Base-by-base conservation (phyloP, 352 stramenopile species). In the Thraustochytrium aureum region DNA sequence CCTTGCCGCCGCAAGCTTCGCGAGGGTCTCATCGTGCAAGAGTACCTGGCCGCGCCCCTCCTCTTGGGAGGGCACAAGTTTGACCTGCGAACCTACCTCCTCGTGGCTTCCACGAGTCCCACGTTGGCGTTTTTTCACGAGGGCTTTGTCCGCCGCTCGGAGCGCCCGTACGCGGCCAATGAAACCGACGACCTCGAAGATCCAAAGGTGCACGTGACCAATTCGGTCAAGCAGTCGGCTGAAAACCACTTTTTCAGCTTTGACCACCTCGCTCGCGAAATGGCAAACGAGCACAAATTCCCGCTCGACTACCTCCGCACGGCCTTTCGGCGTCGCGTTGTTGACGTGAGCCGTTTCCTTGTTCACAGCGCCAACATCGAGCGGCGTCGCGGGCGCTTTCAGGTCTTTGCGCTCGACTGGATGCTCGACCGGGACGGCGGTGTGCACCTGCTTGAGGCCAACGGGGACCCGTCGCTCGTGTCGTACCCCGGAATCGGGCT, bases 41-140 rank as follows among this genome's bases (percentile, higher is more conserved):
- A 67, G 0, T 82, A 61, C 1, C 17, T 82, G 14, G 10, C 14
- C 22, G 42, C 30, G 7, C 17, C 65, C n/a, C 43, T 38, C 10
- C 62, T 72, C 10, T 17, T 72, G 37, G 26, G 62, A 7, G 41
- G 41, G 7, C 10, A 72, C 10, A 62, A 56, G 7, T 72, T 72
- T 45, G 59, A 82, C 22, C 32, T 73, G 35, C 61, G 73, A 7
- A 73, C 42, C 20, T 82, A 61, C 62, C 41, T 82, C 20, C 30
- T 83, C 1, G 73, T 82, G 26, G 73, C 73, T 12, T 81, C 61
- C n/a, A 62, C 61, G 30, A 12, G 30, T 20, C 73, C 73, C 10
- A 33, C 81, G n/a, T n/a, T 82, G 14, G 73, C 81, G 39, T 73
- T 82, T 26, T 82, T 66, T 83, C 73, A 82, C 47, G 12, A 81